Percentiles rank a stretch among this genome's conserved stretches.
Evolutionary conservation across 768 basidiomycete genomes (phyloP).

Genomic region (Trametes gibbosa): DNA sequence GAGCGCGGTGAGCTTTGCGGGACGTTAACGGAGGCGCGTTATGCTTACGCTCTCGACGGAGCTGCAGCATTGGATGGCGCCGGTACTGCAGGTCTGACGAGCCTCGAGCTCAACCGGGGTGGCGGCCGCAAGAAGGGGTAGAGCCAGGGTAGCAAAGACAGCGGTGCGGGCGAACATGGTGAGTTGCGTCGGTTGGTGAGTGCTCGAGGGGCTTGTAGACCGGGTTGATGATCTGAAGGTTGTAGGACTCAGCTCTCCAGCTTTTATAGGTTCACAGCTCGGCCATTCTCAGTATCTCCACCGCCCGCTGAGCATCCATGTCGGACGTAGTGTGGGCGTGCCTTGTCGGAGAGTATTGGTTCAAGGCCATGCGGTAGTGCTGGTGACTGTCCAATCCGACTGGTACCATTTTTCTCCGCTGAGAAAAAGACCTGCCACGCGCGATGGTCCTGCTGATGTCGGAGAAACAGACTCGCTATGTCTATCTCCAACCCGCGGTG

Average conservation of each 20-base stretch:
- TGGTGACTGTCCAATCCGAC: background rate
- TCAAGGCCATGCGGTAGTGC: background rate
- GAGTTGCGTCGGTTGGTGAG: background rate
- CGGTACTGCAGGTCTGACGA: conserved; percentile 15
- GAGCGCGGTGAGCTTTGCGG: background rate
- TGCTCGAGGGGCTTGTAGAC: conserved; percentile 4
- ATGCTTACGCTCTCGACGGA: background rate
- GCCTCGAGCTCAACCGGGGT: conserved; percentile 16
- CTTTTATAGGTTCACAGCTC: conserved; percentile 1
- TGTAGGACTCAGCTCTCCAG: background rate
- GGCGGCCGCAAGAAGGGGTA: conserved; percentile 23
- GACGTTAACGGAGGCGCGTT: background rate
- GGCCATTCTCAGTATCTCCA: too few species aligned
- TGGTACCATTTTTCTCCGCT: background rate
- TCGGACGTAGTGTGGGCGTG: background rate
- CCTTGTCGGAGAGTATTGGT: background rate
- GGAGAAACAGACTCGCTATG: background rate
- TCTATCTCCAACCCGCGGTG: background rate
- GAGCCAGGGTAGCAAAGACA: conserved; percentile 7
- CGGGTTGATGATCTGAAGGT: conserved; percentile 12
- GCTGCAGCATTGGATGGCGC: conserved; percentile 18
- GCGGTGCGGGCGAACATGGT: conserved; percentile 13
- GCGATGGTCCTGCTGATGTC: background rate
- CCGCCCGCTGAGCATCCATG: background rate
- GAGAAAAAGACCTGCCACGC: too few species aligned